These are phyloP conservation scores for Leptographium wingfieldii DNA, from an alignment of 2,329 filamentous ascomycete species.

Conservation along the genomic window DNA sequence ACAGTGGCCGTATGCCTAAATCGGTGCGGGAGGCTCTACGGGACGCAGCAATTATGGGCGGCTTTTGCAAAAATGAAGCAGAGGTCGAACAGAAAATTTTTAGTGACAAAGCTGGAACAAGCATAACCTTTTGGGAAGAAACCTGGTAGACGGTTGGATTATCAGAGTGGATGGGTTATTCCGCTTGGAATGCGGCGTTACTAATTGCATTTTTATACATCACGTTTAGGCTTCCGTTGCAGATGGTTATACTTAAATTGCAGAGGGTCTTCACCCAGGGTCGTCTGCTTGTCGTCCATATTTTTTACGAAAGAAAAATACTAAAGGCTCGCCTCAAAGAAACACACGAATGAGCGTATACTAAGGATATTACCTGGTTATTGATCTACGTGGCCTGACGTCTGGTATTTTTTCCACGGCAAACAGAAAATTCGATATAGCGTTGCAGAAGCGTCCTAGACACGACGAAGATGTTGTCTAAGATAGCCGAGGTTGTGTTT, in stretches of 20 bases:
- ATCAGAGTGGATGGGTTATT: background rate
- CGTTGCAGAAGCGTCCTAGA: too few relatives aligned
- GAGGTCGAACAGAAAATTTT: slow-evolving; percentile 22
- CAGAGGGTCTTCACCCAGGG: too few relatives aligned
- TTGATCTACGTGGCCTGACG: too few relatives aligned
- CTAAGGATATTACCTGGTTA: too few relatives aligned
- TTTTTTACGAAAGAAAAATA: too few relatives aligned
- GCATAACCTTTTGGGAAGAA: slow-evolving; percentile 41
- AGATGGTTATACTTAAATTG: background rate
- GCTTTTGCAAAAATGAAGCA: slow-evolving; percentile 18
- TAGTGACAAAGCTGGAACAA: slow-evolving; percentile 15
- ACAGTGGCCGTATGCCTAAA: slow-evolving; percentile 44
- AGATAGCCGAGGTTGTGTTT: too few relatives aligned
- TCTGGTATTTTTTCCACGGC: too few relatives aligned
- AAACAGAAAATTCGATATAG: too few relatives aligned
- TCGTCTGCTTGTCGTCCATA: too few relatives aligned
- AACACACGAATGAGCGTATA: too few relatives aligned
- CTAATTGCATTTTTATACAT: background rate
- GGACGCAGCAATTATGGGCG: slow-evolving; percentile 31
- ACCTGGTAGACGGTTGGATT: slow-evolving; percentile 34
- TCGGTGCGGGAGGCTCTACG: slow-evolving; percentile 39
- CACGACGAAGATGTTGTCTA: too few relatives aligned
- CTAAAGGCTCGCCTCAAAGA: too few relatives aligned
- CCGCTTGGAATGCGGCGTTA: background rate
- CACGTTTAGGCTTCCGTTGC: background rate